Evolutionary conservation across 176 grass and related monocot genomes (phyloP).

Genomic region (Hsuehochloa calcarea): DNA sequence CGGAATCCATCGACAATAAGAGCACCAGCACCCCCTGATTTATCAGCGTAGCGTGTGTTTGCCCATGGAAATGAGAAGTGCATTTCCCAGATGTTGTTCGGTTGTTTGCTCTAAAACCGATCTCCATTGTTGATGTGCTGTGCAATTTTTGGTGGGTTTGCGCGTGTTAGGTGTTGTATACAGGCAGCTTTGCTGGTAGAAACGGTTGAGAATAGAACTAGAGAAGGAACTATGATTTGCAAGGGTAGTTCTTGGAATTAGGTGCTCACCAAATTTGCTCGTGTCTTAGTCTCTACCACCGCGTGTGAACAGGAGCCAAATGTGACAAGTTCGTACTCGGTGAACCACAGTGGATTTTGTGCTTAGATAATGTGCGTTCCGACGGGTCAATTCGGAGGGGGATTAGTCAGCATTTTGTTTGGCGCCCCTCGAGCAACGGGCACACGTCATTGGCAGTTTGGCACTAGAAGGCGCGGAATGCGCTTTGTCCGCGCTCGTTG

Average conservation of each 20-base stretch:
- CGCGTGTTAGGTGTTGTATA: neutral
- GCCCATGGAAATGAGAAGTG: neutral
- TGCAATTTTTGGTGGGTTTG: neutral
- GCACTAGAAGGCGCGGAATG: constrained; percentile 1
- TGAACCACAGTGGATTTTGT: neutral
- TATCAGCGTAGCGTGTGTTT: neutral
- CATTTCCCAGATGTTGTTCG: neutral
- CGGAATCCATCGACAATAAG: neutral
- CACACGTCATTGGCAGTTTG: neutral
- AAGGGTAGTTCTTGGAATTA: neutral
- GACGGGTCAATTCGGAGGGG: neutral
- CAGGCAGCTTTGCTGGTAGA: neutral
- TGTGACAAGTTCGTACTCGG: neutral
- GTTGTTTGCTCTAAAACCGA: neutral
- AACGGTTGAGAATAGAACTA: too few species aligned
- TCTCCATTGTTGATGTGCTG: neutral
- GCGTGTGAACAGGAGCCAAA: neutral
- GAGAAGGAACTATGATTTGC: neutral
- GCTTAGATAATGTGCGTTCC: neutral
- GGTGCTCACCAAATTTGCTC: neutral
- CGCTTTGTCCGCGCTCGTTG: neutral
- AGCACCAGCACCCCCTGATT: neutral
- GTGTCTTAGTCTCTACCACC: neutral
- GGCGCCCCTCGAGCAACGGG: neutral
- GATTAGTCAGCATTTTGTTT: neutral